Evolutionary conservation across 2,329 filamentous ascomycete species (phyloP).

Genomic region (Colletotrichum australisinense): DNA sequence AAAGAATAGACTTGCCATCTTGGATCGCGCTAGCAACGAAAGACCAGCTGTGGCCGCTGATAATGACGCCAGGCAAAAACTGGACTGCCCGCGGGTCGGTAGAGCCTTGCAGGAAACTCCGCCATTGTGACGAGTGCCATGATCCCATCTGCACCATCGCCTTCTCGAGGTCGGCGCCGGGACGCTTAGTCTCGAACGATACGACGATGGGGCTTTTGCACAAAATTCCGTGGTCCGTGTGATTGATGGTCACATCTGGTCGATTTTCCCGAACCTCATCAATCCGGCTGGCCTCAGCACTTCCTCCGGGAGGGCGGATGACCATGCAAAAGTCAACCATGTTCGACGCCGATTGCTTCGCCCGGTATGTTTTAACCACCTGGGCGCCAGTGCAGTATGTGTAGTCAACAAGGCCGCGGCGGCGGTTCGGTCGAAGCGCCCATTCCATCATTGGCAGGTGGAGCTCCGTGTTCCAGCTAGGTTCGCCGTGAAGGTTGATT

Average conservation of each 20-base stretch:
- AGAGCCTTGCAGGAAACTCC: background rate
- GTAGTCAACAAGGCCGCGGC: too few relatives aligned
- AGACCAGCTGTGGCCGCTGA: slow-evolving; percentile 1
- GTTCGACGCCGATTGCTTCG: background rate
- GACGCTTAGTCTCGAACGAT: slow-evolving; percentile 8
- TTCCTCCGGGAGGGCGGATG: background rate
- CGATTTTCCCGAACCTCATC: background rate
- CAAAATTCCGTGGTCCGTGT: background rate
- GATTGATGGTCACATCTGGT: background rate
- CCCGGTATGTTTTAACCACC: background rate
- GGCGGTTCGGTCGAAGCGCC: too few relatives aligned
- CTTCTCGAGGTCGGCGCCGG: background rate
- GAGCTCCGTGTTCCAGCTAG: background rate
- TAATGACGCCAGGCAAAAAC: background rate
- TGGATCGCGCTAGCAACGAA: slow-evolving; percentile 2
- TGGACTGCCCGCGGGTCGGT: background rate
- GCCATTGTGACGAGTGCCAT: slow-evolving; percentile 3
- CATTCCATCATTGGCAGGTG: too few relatives aligned
- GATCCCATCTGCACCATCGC: slow-evolving; percentile 3
- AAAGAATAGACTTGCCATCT: background rate
- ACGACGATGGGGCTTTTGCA: slow-evolving; percentile 8
- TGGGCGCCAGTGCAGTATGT: too few relatives aligned
- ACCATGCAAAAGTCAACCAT: background rate
- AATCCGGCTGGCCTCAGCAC: background rate
- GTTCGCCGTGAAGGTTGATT: background rate